Conservation (phyloP, 2,329 filamentous ascomycete genomes). For the Drechslera avenae region DNA sequence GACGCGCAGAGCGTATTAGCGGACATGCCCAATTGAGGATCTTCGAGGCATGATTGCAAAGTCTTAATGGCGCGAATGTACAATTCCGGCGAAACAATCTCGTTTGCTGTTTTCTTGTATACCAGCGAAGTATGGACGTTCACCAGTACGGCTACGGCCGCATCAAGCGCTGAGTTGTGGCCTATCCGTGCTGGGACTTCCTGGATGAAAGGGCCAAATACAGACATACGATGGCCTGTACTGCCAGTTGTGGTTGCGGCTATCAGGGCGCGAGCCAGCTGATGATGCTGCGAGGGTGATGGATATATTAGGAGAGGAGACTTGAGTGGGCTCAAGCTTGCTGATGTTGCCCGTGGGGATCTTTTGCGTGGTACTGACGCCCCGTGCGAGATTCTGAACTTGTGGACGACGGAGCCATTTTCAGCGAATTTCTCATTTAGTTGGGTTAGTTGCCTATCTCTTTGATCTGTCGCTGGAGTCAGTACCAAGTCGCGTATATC, state of each 20-base stretch:
- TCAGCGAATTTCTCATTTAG: conserved; percentile 33
- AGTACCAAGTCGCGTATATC: not conserved
- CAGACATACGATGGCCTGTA: conserved; percentile 38
- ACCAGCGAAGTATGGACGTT: conserved; percentile 35
- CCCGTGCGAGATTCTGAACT: conserved; percentile 34
- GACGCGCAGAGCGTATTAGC: conserved; percentile 44
- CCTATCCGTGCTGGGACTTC: conserved; percentile 40
- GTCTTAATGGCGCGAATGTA: conserved; percentile 41
- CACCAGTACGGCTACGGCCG: conserved; percentile 39
- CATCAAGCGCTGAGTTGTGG: conserved; percentile 39
- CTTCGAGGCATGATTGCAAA: conserved; percentile 35
- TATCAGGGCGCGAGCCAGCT: conserved; percentile 36
- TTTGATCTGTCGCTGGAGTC: conserved; percentile 15
- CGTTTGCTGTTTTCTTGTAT: conserved; percentile 26
- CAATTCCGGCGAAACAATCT: conserved; percentile 34
- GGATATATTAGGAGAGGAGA: conserved; percentile 28
- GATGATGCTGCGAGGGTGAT: conserved; percentile 34
- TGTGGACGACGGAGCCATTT: conserved; percentile 35
- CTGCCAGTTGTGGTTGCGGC: conserved; percentile 32
- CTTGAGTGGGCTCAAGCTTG: conserved; percentile 19
- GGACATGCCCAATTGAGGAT: conserved; percentile 36
- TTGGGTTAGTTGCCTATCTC: conserved; percentile 25
- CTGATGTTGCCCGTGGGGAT: conserved; percentile 15
- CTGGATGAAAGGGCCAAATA: conserved; percentile 40
- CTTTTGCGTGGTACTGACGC: conserved; percentile 8